phyloP scores from a whole-genome alignment of 495 filamentous ascomycete genomes.

The Aspergillus mulundensis region DNA sequence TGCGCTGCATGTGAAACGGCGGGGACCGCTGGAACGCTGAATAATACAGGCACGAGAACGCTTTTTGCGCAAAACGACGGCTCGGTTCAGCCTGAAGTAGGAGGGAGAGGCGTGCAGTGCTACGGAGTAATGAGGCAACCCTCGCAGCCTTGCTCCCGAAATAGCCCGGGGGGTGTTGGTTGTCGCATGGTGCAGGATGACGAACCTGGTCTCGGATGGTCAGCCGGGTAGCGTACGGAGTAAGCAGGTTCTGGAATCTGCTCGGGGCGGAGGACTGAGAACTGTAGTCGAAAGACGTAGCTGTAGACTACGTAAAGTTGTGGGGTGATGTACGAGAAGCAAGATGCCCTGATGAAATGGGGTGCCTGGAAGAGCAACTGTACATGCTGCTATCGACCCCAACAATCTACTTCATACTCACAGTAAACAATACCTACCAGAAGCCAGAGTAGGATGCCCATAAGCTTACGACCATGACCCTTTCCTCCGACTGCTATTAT shows the following conservation, averaged over 20 bases:
- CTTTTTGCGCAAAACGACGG: not conserved
- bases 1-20: slow-evolving; percentile 8
- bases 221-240: not conserved
- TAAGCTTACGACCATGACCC: not conserved
- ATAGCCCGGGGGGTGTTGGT: slow-evolving; percentile 1
- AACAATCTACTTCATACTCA: too few relatives aligned
- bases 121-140: slow-evolving; percentile 13
- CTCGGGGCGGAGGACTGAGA: not conserved
- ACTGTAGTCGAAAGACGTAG: too few relatives aligned
- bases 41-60: not conserved
- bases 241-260: not conserved
- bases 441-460: too few relatives aligned
- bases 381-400: too few relatives aligned
- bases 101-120: not conserved
- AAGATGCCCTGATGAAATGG: not conserved
- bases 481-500: too few relatives aligned
- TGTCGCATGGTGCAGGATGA: not conserved
- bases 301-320: not conserved
- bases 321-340: not conserved
- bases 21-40: not conserved
- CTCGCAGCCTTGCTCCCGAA: not conserved
- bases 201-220: not conserved
- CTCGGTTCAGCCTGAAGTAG: not conserved
- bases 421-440: too few relatives aligned
- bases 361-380: too few relatives aligned